phyloP scores from a whole-genome alignment of 2,329 filamentous ascomycete species.

The Pestalotiopsis sp. region DNA sequence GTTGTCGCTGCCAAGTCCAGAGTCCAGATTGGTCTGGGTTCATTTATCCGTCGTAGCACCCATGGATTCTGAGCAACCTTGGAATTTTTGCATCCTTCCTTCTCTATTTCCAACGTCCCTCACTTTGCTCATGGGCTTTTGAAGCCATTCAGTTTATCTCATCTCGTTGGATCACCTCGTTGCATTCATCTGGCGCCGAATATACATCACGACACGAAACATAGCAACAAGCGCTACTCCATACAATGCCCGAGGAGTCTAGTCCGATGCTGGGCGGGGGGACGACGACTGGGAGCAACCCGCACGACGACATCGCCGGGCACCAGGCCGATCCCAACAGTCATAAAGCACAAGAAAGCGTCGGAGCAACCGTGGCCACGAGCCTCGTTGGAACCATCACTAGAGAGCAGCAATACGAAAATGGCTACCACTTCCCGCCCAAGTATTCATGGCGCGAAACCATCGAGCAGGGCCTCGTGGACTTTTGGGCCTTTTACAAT shows the following conservation, averaged over 20 bases:
- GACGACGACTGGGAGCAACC: not conserved
- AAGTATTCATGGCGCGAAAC: slow-evolving; percentile 61
- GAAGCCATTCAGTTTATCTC: not conserved
- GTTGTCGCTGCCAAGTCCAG: not conserved
- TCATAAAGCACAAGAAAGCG: slow-evolving; percentile 20
- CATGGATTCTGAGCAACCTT: not conserved
- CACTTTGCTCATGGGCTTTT: not conserved
- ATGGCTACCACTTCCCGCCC: slow-evolving; percentile 66
- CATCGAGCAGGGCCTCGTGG: slow-evolving; percentile 54
- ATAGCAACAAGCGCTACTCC: not conserved
- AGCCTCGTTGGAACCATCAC: slow-evolving; percentile 29
- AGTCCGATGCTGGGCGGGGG: not conserved
- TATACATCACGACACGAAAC: not conserved
- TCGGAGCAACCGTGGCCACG: slow-evolving; percentile 25
- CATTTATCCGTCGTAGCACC: not conserved
- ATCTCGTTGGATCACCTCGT: not conserved
- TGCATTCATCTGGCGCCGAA: not conserved
- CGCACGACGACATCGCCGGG: not conserved
- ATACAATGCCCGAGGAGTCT: not conserved
- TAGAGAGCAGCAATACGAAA: slow-evolving; percentile 44
- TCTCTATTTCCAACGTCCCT: not conserved
- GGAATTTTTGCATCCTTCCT: not conserved
- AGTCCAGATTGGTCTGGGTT: not conserved
- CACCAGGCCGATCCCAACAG: slow-evolving; percentile 6
- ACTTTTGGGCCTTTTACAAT: slow-evolving; percentile 71